Base-by-base conservation (phyloP, 768 basidiomycete species). In the Suillus americanus region DNA sequence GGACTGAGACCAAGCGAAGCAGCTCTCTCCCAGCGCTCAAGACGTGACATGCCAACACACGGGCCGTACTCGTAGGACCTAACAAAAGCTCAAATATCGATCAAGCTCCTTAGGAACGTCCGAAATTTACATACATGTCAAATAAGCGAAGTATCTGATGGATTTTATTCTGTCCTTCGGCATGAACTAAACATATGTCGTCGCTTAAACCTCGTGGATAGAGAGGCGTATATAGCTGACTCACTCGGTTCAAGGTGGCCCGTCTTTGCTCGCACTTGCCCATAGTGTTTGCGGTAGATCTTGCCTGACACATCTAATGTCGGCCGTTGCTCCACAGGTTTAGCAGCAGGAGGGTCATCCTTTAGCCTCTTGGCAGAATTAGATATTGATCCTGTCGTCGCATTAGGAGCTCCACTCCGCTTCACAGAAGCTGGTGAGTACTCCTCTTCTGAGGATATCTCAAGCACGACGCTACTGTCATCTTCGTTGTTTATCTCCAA, bases 21-120 rank as follows among this genome's bases (percentile, higher is more conserved):
- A 0, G 96, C 96, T 57, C 95, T 83, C 71, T 95, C 86, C 94
- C 95, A 98, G 45, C 96, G 82, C 66, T 95, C 87, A 16, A 97
- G 77, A 35, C 95, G 86, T n/a, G 87, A 85, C 62, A 93, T 83
- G 0, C 92, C 91, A 25, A 89, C 78, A 67, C 89, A 92, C 3
- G 92, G 93, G 0, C 93, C 94, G 71, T 88, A 95, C 67, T 92
- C 86, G 63, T 89, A 90, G 2, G 88, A 85, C 73, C 91, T 92
- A 56, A 30, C 10, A 30, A 16, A 46, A 61, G 13, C 14, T 63
- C 72, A 55, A 67, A 54, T 25, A 63, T 51, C 23, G 40, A 45
- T 13, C 13, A n/a, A 43, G 25, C 3, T 30, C 33, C 28, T 13
- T 12, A 20, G 40, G 28, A 56, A 6, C n/a, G 23, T 48, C 7